These are phyloP conservation scores for Asclepias syriaca DNA, from an alignment of 257 asterid species.

Conservation along the genomic window DNA sequence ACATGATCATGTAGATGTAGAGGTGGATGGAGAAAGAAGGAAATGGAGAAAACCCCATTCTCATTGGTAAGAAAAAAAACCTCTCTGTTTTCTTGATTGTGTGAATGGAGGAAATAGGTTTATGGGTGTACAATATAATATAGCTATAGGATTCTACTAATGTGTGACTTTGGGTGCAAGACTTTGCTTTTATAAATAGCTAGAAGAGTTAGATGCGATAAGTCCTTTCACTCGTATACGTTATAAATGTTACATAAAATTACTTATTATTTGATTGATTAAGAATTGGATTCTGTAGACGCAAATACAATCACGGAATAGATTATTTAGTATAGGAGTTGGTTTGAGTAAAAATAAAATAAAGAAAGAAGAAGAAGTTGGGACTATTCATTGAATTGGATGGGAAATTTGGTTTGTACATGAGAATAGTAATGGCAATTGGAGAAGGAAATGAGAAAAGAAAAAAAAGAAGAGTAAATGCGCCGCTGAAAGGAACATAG, in stretches of 20 bases:
- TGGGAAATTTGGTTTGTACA: too few relatives aligned
- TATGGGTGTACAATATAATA: background rate
- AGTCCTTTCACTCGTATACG: too few relatives aligned
- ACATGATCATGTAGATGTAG: background rate
- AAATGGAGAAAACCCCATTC: background rate
- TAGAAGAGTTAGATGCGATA: background rate
- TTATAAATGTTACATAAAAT: too few relatives aligned
- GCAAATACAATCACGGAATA: too few relatives aligned
- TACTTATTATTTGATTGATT: too few relatives aligned
- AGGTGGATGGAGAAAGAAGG: background rate
- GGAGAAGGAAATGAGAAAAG: too few relatives aligned
- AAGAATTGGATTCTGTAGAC: too few relatives aligned
- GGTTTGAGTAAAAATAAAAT: too few relatives aligned
- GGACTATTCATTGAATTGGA: too few relatives aligned
- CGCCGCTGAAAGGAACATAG: background rate
- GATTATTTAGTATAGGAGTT: too few relatives aligned
- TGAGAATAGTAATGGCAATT: too few relatives aligned
- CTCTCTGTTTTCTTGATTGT: background rate
- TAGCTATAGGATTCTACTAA: background rate
- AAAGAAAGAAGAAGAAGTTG: too few relatives aligned
- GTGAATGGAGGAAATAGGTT: background rate
- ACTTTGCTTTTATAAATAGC: constrained; percentile 3
- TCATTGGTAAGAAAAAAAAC: background rate
- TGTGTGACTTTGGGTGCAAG: background rate
- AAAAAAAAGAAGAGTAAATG: background rate